Evolutionary conservation across 192 early-diverging fungal species (phyloP), one percentile per base, ranked within the genome.

Genomic region (Coemansia interrupta): DNA sequence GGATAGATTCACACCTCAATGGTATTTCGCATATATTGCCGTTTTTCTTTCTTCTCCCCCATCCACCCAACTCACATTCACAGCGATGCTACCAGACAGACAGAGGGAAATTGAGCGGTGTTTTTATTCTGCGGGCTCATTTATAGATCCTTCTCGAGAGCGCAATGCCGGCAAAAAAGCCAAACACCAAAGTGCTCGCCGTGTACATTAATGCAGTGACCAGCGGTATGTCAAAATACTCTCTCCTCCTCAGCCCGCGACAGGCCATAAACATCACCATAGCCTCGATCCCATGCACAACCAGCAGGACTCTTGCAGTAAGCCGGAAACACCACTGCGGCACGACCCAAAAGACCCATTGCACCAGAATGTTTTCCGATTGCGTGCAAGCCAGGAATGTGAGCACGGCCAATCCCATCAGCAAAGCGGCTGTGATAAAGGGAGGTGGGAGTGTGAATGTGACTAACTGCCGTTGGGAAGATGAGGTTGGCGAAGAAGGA

Each of bases 271-370:
- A 9, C 54, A 55, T 55, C 6, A 42, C 36, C 17, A 55, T 0
- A 3, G 54, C 19, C 18, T 55, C 54, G 20, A 55, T 2, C 26
- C 5, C 19, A 55, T 55, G 54, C 22, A 55, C 32, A 20, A 19
- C 54, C 22, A 42, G 5, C 54, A 55, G 39, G 12, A 39, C 13
- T 23, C 41, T 55, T 17, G 32, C 36, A 40, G 38, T 1, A 55
- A 42, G 41, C 22, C 39, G 38, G 39, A 55, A 42, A 15, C 39
- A 9, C 20, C 40, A 41, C 39, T 42, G 54, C 36, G 54, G 54
- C 8, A 55, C 29, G 5, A 32, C 54, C 54, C 54, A 55, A 42
- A 42, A 55, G 14, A 55, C 23, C 54, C 36, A 42, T 42, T 55
- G 39, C 18, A 55, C 38, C 17, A 55, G 18, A 15, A 19, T 5